phyloP scores from a whole-genome alignment of 2,329 filamentous ascomycete genomes.

The Sclerotinia nivalis region DNA sequence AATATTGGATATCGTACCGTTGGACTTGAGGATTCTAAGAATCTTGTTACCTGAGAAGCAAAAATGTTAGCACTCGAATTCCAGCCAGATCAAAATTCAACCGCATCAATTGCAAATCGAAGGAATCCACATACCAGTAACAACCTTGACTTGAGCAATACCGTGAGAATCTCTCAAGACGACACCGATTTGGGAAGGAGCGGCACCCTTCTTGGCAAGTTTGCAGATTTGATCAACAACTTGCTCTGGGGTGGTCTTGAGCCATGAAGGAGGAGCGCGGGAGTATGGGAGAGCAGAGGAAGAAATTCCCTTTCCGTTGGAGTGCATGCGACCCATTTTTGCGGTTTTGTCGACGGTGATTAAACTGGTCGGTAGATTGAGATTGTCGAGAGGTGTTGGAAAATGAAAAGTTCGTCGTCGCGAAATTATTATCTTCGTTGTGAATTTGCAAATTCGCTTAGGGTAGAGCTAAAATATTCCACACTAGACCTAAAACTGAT shows the following conservation, averaged over 20 bases:
- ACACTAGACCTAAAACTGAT: background rate
- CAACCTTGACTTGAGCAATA: conserved; percentile 95
- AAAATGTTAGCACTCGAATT: conserved; percentile 37
- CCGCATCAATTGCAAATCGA: background rate
- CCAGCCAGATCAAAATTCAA: background rate
- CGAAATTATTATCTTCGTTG: conserved; percentile 12
- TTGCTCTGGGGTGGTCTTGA: conserved; percentile 98
- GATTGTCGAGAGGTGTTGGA: conserved; percentile 24
- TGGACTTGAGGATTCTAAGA: conserved; percentile 96
- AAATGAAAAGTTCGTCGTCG: conserved; percentile 19
- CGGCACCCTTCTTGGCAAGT: conserved; percentile 98
- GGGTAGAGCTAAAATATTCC: background rate
- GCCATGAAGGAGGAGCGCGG: conserved; percentile 86
- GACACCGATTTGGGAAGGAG: conserved; percentile 98
- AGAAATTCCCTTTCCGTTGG: conserved; percentile 99
- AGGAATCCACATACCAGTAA: conserved; percentile 71
- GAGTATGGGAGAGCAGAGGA: conserved; percentile 96
- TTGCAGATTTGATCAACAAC: conserved; percentile 99
- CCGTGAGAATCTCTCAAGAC: conserved; percentile 97
- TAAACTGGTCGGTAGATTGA: conserved; percentile 21
- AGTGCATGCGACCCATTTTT: conserved; percentile 96
- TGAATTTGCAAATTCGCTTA: conserved; percentile 19
- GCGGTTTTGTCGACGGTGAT: conserved; percentile 40
- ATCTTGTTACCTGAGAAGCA: conserved; percentile 86
- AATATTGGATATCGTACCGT: conserved; percentile 67